A percentile compares a stretch with the other conserved stretches of the same genome.
phyloP scores from a whole-genome alignment of 805 yeast species.

The Zygotorulaspora sp. region DNA sequence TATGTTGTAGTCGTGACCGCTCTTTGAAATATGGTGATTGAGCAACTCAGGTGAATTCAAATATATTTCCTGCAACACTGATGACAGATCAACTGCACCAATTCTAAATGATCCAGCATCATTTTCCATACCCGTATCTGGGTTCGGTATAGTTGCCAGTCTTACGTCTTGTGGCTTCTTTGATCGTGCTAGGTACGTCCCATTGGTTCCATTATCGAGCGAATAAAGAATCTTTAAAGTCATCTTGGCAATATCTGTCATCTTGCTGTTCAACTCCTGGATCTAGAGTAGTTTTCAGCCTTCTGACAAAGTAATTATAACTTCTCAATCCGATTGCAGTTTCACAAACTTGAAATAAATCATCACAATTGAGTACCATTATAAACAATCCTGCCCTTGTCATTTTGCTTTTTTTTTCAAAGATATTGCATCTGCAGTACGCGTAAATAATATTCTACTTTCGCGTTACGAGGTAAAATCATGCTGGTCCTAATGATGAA shows the following conservation, averaged over 20 bases:
- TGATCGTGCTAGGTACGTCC: constrained; percentile 33
- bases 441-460: too few species aligned
- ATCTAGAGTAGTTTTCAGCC: too few species aligned
- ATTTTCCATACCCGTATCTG: constrained; percentile 11
- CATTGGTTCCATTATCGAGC: constrained; percentile 28
- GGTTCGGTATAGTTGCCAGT: constrained; percentile 26
- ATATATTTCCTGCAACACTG: constrained; percentile 30
- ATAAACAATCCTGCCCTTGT: background rate
- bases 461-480: too few species aligned
- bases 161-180: constrained; percentile 26
- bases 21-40: constrained; percentile 14
- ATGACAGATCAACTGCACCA: constrained; percentile 29
- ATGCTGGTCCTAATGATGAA: too few species aligned
- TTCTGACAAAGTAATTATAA: too few species aligned
- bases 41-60: constrained; percentile 34
- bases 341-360: too few species aligned
- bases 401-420: background rate
- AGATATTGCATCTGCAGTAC: too few species aligned
- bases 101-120: constrained; percentile 21
- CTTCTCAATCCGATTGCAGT: too few species aligned
- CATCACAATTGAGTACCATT: too few species aligned
- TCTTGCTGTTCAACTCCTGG: constrained; percentile 2
- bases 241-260: constrained; percentile 27
- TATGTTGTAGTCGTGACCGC: constrained; percentile 30
- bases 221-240: constrained; percentile 34